phyloP scores from a whole-genome alignment of 2,329 filamentous ascomycete genomes.

The Tolypocladium tropicale region DNA sequence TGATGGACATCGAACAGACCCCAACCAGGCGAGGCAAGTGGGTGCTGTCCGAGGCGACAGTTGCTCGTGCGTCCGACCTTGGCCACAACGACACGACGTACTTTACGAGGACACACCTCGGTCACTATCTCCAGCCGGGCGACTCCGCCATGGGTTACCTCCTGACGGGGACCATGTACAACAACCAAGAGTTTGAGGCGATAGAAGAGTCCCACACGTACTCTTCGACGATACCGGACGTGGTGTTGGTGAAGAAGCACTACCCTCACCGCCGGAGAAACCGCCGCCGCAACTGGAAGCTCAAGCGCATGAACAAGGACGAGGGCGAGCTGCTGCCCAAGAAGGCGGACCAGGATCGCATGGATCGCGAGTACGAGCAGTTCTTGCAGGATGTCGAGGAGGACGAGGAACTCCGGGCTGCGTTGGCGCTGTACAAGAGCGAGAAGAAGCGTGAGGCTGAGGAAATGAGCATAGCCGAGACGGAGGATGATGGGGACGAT shows the following conservation, averaged over 20 bases:
- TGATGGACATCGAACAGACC: slow-evolving; percentile 85
- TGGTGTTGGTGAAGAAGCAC: slow-evolving; percentile 93
- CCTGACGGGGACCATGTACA: slow-evolving; percentile 82
- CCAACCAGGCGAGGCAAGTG: slow-evolving; percentile 70
- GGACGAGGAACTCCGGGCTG: slow-evolving; percentile 76
- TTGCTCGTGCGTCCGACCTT: slow-evolving; percentile 78
- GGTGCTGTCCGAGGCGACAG: slow-evolving; percentile 76
- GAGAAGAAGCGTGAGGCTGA: slow-evolving; percentile 43
- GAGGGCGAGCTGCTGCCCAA: slow-evolving; percentile 79
- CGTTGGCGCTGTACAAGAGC: slow-evolving; percentile 78
- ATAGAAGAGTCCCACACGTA: slow-evolving; percentile 71
- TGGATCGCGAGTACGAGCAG: slow-evolving; percentile 92
- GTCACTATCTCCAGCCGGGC: slow-evolving; percentile 72
- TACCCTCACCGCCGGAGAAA: slow-evolving; percentile 77
- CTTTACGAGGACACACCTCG: slow-evolving; percentile 84
- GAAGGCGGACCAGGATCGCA: slow-evolving; percentile 76
- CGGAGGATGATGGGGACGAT: slow-evolving; percentile 50
- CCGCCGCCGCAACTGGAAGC: slow-evolving; percentile 78
- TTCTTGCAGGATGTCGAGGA: slow-evolving; percentile 97
- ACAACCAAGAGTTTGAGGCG: slow-evolving; percentile 75
- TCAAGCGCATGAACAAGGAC: slow-evolving; percentile 87
- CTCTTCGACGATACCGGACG: slow-evolving; percentile 73
- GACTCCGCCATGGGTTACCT: slow-evolving; percentile 95
- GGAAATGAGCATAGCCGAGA: slow-evolving; percentile 59
- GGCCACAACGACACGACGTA: slow-evolving; percentile 80